Percentiles rank a stretch among this genome's conserved stretches.
phyloP scores from a whole-genome alignment of 495 filamentous ascomycete species.

The Podospora anserina region DNA sequence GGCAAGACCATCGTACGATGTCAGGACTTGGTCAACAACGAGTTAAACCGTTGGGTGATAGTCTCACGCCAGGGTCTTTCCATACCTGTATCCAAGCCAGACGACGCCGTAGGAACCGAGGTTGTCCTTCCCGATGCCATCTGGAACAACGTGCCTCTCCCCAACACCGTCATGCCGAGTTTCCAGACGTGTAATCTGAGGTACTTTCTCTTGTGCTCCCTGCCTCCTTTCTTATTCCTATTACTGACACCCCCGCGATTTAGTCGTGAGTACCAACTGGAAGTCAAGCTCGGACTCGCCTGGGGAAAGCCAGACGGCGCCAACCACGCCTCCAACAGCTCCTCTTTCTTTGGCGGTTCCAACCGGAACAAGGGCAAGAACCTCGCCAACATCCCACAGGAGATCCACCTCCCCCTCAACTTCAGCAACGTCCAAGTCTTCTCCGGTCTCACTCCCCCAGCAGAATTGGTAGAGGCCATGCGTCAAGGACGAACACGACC shows the following conservation, averaged over 20 bases:
- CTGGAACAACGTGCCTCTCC: constrained; percentile 68
- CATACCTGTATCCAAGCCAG: constrained; percentile 56
- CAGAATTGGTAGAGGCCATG: constrained; percentile 68
- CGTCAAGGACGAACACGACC: constrained; percentile 33
- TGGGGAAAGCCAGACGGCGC: constrained; percentile 38
- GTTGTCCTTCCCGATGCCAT: constrained; percentile 59
- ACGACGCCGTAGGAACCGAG: constrained; percentile 62
- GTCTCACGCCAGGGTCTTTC: constrained; percentile 62
- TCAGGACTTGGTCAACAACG: constrained; percentile 63
- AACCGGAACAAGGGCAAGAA: constrained; percentile 22
- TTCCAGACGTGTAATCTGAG: constrained; percentile 88
- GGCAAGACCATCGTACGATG: constrained; percentile 75
- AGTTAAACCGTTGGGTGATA: constrained; percentile 66
- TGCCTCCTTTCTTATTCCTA: neutral
- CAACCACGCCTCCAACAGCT: neutral
- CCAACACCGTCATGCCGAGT: constrained; percentile 77
- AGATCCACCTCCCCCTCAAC: constrained; percentile 69
- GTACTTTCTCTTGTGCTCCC: constrained; percentile 9
- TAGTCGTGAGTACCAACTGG: constrained; percentile 71
- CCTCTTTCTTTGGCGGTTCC: constrained; percentile 15
- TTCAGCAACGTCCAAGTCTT: constrained; percentile 72
- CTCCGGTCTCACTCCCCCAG: constrained; percentile 86
- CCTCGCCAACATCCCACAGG: constrained; percentile 53
- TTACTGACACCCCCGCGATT: neutral
- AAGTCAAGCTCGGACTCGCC: constrained; percentile 72